Evolutionary conservation across 768 basidiomycete species (phyloP).

Genomic region (Amanita phalloides): DNA sequence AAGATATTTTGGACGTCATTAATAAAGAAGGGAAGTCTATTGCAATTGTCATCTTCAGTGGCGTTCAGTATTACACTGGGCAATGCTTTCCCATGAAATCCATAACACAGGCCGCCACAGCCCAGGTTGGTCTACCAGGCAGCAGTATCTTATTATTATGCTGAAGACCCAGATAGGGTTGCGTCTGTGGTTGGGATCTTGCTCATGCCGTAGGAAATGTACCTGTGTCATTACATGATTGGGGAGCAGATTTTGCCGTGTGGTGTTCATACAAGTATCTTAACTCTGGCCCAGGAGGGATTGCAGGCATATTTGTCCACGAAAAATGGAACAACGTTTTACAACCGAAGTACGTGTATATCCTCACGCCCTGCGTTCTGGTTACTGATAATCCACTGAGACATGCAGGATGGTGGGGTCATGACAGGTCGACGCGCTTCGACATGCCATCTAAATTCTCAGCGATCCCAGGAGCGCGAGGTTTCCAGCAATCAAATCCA

Average conservation of each 20-base stretch:
- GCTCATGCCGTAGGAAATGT: slow-evolving; percentile 96
- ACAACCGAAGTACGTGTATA: slow-evolving; percentile 46
- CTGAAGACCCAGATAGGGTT: slow-evolving; percentile 47
- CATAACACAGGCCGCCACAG: slow-evolving; percentile 78
- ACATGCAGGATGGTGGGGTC: slow-evolving; percentile 97
- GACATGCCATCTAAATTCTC: slow-evolving; percentile 78
- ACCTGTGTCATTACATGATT: slow-evolving; percentile 78
- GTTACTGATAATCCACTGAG: slow-evolving; percentile 28
- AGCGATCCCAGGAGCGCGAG: slow-evolving; percentile 84
- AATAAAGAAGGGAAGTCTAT: slow-evolving; percentile 64
- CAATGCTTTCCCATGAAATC: slow-evolving; percentile 84
- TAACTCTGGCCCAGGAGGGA: slow-evolving; percentile 94
- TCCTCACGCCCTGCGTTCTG: slow-evolving; percentile 8
- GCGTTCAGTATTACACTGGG: slow-evolving; percentile 96
- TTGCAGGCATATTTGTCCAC: slow-evolving; percentile 88
- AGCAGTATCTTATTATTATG: neutral
- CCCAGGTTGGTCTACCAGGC: slow-evolving; percentile 40
- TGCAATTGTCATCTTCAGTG: slow-evolving; percentile 86
- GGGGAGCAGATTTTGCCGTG: slow-evolving; percentile 94
- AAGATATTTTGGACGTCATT: slow-evolving; percentile 77
- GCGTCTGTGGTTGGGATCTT: slow-evolving; percentile 92
- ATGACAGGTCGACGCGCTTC: slow-evolving; percentile 80
- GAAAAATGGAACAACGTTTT: slow-evolving; percentile 62
- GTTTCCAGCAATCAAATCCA: slow-evolving; percentile 95
- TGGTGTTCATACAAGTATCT: slow-evolving; percentile 99